phyloP scores from a whole-genome alignment of 129 eudicot species.

The Heracleum sosnowskyi region DNA sequence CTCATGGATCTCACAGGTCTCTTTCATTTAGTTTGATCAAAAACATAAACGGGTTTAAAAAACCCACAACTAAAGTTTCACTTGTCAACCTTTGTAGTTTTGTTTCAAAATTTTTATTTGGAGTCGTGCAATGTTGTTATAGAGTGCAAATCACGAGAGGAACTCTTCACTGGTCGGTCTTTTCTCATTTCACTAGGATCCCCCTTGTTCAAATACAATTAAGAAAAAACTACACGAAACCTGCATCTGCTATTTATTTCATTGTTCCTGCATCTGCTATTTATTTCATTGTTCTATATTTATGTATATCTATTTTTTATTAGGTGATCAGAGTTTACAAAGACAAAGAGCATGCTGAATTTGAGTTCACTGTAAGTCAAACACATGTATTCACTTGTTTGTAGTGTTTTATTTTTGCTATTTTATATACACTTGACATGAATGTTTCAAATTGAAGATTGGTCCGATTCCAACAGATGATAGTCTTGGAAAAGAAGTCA shows the following conservation, averaged over 20 bases:
- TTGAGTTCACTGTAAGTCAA: slow-evolving; percentile 74
- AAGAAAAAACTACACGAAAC: background rate
- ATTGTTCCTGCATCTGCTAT: background rate
- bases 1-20: slow-evolving; percentile 86
- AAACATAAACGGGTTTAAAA: background rate
- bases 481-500: slow-evolving; percentile 73
- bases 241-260: background rate
- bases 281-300: background rate
- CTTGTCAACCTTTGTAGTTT: background rate
- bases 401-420: background rate
- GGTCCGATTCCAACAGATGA: slow-evolving; percentile 79
- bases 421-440: background rate
- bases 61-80: background rate
- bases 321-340: slow-evolving; percentile 75
- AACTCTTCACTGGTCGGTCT: background rate
- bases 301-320: slow-evolving; percentile 7
- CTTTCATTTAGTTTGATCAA: background rate
- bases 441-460: slow-evolving; percentile 32
- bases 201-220: background rate
- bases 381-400: slow-evolving; percentile 1
- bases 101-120: background rate
- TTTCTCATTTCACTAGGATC: background rate
- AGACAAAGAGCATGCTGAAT: slow-evolving; percentile 90
- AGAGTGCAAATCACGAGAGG: background rate
- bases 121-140: background rate